Conservation (phyloP, 2,329 filamentous ascomycete species). For the Aspergillus nomiae region DNA sequence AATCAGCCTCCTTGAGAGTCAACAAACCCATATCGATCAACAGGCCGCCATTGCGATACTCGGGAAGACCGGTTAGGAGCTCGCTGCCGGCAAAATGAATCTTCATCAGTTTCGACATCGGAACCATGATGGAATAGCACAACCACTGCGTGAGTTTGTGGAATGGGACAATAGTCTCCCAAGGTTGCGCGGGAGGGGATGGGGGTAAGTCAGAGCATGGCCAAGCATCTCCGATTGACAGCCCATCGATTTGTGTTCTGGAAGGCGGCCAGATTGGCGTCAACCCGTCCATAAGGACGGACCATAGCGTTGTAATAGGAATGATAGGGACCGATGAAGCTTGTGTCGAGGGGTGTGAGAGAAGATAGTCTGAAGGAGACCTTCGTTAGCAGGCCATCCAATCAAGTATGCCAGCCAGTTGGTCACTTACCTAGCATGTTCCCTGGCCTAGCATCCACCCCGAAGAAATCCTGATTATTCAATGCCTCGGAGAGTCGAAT, state of each 20-base stretch:
- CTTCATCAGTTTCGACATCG: slow-evolving; percentile 78
- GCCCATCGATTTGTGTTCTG: slow-evolving; percentile 82
- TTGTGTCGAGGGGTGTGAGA: slow-evolving; percentile 86
- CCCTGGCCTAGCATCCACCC: slow-evolving; percentile 78
- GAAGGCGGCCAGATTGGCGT: slow-evolving; percentile 85
- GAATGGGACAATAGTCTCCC: slow-evolving; percentile 85
- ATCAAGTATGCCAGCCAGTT: background rate
- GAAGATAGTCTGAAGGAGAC: slow-evolving; percentile 73
- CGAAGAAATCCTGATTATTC: slow-evolving; percentile 80
- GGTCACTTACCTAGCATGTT: slow-evolving; percentile 79
- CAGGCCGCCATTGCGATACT: slow-evolving; percentile 89
- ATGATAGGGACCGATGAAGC: slow-evolving; percentile 87
- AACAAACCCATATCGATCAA: slow-evolving; percentile 83
- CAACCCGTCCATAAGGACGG: slow-evolving; percentile 83
- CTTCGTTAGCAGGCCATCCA: slow-evolving; percentile 5
- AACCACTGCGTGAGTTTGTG: slow-evolving; percentile 96
- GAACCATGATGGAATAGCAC: slow-evolving; percentile 89
- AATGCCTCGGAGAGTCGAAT: slow-evolving; percentile 75
- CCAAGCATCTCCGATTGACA: slow-evolving; percentile 92
- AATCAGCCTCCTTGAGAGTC: slow-evolving; percentile 70
- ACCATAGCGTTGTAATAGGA: slow-evolving; percentile 85
- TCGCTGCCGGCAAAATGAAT: slow-evolving; percentile 81
- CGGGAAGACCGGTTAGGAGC: slow-evolving; percentile 81
- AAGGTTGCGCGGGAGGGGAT: slow-evolving; percentile 64
- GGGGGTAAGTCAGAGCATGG: slow-evolving; percentile 79